Evolutionary conservation across 2,329 filamentous ascomycete genomes (phyloP).

Genomic region (Fusarium luffae): DNA sequence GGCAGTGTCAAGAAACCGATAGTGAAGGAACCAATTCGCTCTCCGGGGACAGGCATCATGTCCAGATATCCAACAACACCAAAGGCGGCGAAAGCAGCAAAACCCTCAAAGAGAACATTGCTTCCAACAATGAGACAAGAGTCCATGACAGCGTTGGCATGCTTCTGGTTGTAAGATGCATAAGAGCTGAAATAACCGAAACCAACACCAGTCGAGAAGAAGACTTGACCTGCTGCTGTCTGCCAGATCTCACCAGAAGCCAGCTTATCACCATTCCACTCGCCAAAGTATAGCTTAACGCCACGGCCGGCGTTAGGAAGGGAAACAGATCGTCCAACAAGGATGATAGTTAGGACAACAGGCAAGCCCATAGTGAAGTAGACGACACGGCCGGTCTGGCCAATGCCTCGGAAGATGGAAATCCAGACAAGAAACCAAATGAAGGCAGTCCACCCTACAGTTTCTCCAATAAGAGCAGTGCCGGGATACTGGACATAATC

Average conservation of each 20-base stretch:
- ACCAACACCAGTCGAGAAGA: constrained; percentile 68
- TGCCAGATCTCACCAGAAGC: constrained; percentile 66
- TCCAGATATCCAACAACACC: constrained; percentile 64
- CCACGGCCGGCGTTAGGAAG: constrained; percentile 65
- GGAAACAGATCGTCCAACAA: constrained; percentile 64
- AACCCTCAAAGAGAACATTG: constrained; percentile 67
- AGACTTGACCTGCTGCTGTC: constrained; percentile 69
- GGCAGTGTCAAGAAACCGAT: constrained; percentile 69
- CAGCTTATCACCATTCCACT: constrained; percentile 62
- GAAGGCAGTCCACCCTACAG: constrained; percentile 67
- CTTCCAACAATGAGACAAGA: constrained; percentile 65
- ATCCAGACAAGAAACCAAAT: constrained; percentile 70
- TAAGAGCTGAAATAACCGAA: constrained; percentile 70
- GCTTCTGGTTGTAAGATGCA: constrained; percentile 67
- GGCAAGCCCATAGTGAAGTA: constrained; percentile 72
- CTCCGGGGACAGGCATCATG: constrained; percentile 51
- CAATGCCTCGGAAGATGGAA: constrained; percentile 68
- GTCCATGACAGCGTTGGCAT: constrained; percentile 70
- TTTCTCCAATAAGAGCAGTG: constrained; percentile 62
- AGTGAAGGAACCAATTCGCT: constrained; percentile 63
- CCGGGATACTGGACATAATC: constrained; percentile 61
- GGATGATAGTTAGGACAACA: constrained; percentile 66
- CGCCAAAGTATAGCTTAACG: constrained; percentile 59
- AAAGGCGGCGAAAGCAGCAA: constrained; percentile 61
- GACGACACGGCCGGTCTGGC: constrained; percentile 67